Evolutionary conservation across 768 basidiomycete species (phyloP).

Genomic region (Suillus decipiens): DNA sequence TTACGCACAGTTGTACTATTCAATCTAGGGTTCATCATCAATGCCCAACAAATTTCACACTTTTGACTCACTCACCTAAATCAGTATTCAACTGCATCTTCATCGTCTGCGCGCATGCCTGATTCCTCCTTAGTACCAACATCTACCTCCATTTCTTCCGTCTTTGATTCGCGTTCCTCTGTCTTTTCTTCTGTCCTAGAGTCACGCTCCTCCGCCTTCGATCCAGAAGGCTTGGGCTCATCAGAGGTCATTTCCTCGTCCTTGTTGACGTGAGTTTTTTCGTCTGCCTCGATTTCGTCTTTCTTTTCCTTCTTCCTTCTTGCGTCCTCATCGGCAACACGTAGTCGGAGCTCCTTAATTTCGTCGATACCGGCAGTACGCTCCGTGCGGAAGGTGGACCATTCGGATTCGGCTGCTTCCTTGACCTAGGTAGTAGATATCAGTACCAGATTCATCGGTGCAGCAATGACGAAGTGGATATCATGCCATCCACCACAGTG

Average conservation of each 20-base stretch:
- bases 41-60: not conserved
- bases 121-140: slow-evolving; percentile 33
- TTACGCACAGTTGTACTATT: slow-evolving; percentile 6
- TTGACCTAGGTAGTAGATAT: slow-evolving; percentile 44
- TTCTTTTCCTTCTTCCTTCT: slow-evolving; percentile 41
- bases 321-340: slow-evolving; percentile 66
- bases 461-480: not conserved
- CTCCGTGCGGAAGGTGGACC: slow-evolving; percentile 63
- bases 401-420: slow-evolving; percentile 68
- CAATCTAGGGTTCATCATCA: slow-evolving; percentile 2
- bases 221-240: slow-evolving; percentile 16
- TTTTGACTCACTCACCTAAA: not conserved
- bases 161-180: slow-evolving; percentile 40
- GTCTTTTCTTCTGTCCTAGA: slow-evolving; percentile 27
- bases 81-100: slow-evolving; percentile 81
- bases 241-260: slow-evolving; percentile 39
- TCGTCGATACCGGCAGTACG: slow-evolving; percentile 60
- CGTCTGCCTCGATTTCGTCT: slow-evolving; percentile 31
- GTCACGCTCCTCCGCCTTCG: slow-evolving; percentile 13
- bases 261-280: slow-evolving; percentile 18
- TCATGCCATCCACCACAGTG: no score
- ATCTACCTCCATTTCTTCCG: slow-evolving; percentile 28
- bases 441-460: not conserved
- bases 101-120: slow-evolving; percentile 66
- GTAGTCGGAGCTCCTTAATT: slow-evolving; percentile 59